These are phyloP conservation scores for Houttuynia cordata DNA, from an alignment of 164 flowering plant genomes.

Conservation along the genomic window DNA sequence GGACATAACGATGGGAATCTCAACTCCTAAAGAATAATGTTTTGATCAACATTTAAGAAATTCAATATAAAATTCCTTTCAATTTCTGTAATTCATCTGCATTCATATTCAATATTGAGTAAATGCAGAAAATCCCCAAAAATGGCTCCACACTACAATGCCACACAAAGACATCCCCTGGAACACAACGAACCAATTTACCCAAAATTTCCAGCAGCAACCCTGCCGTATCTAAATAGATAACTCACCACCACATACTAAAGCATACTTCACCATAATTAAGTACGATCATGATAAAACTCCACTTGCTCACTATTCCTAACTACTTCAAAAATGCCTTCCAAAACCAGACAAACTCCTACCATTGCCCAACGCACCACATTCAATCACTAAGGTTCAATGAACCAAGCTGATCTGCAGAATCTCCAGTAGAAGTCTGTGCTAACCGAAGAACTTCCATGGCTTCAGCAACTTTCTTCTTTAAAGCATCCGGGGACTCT, in stretches of 20 bases:
- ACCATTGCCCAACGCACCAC: neutral
- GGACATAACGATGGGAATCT: no score
- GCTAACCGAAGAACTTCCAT: slow-evolving; percentile 39
- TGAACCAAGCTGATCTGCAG: slow-evolving; percentile 34
- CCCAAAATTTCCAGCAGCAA: neutral
- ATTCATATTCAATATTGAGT: neutral
- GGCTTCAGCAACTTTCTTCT: slow-evolving; percentile 60
- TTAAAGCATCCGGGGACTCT: slow-evolving; percentile 65
- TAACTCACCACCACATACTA: neutral
- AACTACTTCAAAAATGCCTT: no score
- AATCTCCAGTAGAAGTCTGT: slow-evolving; percentile 21
- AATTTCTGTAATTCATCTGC: neutral
- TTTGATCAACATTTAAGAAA: no score
- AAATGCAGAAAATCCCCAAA: neutral
- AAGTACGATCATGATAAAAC: neutral
- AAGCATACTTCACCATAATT: neutral
- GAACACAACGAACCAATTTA: neutral
- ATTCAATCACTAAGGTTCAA: slow-evolving; percentile 25
- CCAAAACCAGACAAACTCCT: neutral
- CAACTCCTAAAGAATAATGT: no score
- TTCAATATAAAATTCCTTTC: no score
- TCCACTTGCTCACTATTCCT: neutral
- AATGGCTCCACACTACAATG: neutral
- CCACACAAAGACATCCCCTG: neutral
- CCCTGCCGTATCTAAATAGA: neutral